Percentiles rank a stretch among this genome's conserved stretches.
Evolutionary conservation across 495 filamentous ascomycete species (phyloP).

Genomic region (Penicillium pulvis): DNA sequence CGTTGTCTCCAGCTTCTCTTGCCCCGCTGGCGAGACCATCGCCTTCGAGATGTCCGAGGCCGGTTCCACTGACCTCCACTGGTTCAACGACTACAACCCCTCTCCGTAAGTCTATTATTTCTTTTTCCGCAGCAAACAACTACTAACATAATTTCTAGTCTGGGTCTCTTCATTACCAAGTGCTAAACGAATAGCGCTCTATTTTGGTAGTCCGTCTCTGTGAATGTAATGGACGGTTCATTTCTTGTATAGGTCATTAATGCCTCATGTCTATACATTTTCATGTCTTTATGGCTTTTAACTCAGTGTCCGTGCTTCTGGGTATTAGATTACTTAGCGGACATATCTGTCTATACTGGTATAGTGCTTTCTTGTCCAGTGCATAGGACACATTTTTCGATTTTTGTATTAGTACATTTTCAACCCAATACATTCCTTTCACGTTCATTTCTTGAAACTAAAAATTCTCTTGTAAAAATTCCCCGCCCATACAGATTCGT

Average conservation of each 20-base stretch:
- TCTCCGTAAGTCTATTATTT: conserved; percentile 42
- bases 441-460: not conserved
- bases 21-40: conserved; percentile 54
- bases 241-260: conserved; percentile 14
- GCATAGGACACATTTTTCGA: conserved; percentile 1
- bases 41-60: conserved; percentile 54
- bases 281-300: conserved; percentile 13
- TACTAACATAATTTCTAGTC: conserved; percentile 2
- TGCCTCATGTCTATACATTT: conserved; percentile 11
- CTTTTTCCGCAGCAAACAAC: not conserved
- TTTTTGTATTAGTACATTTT: conserved; percentile 14
- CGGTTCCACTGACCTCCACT: conserved; percentile 58
- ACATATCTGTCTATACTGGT: conserved; percentile 3
- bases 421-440: conserved; percentile 10
- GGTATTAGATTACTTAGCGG: not conserved
- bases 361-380: not conserved
- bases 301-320: not conserved
- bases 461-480: too few species aligned
- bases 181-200: conserved; percentile 2
- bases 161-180: conserved; percentile 8
- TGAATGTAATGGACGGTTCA: not conserved
- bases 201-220: not conserved
- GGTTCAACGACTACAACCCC: conserved; percentile 64
- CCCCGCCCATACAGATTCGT: too few species aligned
- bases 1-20: conserved; percentile 55